phyloP scores from a whole-genome alignment of 2,329 filamentous ascomycete genomes.

The Aspergillus fumigatus region DNA sequence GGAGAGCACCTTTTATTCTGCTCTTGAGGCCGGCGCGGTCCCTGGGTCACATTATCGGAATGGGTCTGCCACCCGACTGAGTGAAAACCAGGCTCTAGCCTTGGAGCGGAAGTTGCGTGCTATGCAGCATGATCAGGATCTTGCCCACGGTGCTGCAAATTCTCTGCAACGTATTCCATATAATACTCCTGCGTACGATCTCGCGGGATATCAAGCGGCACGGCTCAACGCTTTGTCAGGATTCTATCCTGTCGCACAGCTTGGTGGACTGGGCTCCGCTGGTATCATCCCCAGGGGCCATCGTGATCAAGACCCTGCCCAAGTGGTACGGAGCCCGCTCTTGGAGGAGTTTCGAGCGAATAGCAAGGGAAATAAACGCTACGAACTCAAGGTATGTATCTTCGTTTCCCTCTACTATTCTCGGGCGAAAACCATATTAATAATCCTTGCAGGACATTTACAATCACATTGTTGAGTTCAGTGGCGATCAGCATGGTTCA shows the following conservation, averaged over 20 bases:
- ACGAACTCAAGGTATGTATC: slow-evolving; percentile 65
- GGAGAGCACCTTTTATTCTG: slow-evolving; percentile 43
- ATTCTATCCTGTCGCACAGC: slow-evolving; percentile 33
- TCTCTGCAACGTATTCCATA: slow-evolving; percentile 29
- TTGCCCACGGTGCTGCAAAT: slow-evolving; percentile 22
- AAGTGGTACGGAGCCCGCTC: slow-evolving; percentile 63
- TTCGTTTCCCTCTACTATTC: background rate
- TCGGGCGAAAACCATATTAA: slow-evolving; percentile 9
- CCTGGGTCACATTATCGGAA: slow-evolving; percentile 37
- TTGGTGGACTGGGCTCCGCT: slow-evolving; percentile 26
- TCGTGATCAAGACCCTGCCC: slow-evolving; percentile 56
- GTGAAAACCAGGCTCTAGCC: slow-evolving; percentile 41
- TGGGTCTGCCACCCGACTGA: slow-evolving; percentile 39
- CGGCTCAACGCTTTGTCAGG: slow-evolving; percentile 33
- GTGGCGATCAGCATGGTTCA: slow-evolving; percentile 91
- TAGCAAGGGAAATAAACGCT: slow-evolving; percentile 67
- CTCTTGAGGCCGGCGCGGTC: slow-evolving; percentile 40
- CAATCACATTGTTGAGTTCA: slow-evolving; percentile 84
- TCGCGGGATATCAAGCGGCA: slow-evolving; percentile 27
- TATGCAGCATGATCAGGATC: slow-evolving; percentile 42
- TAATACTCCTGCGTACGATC: slow-evolving; percentile 27
- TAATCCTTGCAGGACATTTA: slow-evolving; percentile 63
- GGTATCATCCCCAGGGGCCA: slow-evolving; percentile 40
- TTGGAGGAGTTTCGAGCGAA: slow-evolving; percentile 75
- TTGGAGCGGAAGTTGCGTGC: slow-evolving; percentile 48